Evolutionary conservation across 805 yeast genomes (phyloP).

Genomic region (Starmerella scarabaei): DNA sequence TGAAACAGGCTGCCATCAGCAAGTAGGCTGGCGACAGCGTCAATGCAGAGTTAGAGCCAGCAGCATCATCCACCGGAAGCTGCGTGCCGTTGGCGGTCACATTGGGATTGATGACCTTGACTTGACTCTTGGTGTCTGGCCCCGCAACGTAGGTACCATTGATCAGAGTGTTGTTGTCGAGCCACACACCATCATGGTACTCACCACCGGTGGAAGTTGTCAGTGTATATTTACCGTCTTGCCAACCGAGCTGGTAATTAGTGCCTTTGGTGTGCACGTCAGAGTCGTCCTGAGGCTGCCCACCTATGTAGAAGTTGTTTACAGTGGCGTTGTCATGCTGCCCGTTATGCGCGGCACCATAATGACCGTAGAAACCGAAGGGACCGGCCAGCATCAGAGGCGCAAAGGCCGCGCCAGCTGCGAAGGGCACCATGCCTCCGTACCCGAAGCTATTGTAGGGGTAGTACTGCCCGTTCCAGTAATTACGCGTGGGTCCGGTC

Average conservation of each 20-base stretch:
- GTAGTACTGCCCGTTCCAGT: constrained; percentile 5
- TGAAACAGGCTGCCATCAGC: background rate
- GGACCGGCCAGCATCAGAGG: background rate
- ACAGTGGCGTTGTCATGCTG: background rate
- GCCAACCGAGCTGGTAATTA: background rate
- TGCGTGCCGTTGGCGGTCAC: constrained; percentile 1
- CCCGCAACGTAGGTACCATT: background rate
- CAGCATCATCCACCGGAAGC: background rate
- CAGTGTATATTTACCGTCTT: background rate
- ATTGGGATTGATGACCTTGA: background rate
- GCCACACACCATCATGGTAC: background rate
- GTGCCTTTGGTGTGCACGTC: background rate
- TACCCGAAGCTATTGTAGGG: constrained; percentile 1
- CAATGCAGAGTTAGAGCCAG: background rate
- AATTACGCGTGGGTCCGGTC: background rate
- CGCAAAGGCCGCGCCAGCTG: background rate
- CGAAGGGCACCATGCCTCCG: background rate
- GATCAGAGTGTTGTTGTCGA: background rate
- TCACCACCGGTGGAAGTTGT: background rate
- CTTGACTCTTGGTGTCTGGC: too few species aligned
- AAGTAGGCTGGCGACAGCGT: background rate
- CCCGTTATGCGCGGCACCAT: background rate
- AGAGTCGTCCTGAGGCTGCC: background rate
- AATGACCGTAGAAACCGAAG: background rate
- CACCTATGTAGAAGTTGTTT: background rate